Conservation (phyloP, 768 basidiomycete genomes). For the Calocybe gangraenosa region DNA sequence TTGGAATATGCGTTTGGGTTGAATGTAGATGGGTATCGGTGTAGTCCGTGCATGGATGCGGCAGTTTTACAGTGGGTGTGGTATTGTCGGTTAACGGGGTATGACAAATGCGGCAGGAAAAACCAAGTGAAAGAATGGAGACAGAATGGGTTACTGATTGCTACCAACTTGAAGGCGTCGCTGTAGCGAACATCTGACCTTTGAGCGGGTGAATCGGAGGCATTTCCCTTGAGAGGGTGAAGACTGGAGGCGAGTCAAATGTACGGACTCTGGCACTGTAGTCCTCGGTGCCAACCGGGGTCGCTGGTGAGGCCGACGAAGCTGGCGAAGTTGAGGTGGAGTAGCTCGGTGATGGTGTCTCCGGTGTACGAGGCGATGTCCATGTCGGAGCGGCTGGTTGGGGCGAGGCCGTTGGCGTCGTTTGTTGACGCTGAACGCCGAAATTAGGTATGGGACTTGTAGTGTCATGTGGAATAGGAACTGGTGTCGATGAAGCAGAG, state of each 20-base stretch:
- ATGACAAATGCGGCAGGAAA: constrained; percentile 13
- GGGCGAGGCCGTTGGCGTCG: constrained; percentile 22
- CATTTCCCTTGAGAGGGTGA: constrained; percentile 29
- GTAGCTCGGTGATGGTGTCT: constrained; percentile 52
- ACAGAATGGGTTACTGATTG: constrained; percentile 18
- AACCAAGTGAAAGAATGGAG: constrained; percentile 18
- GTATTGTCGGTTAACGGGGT: constrained; percentile 8
- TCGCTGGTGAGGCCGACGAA: constrained; percentile 58
- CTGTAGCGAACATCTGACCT: constrained; percentile 61
- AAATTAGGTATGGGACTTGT: constrained; percentile 48
- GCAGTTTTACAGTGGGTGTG: constrained; percentile 11
- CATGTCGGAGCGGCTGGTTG: constrained; percentile 25
- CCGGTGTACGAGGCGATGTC: constrained; percentile 35
- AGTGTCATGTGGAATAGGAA: constrained; percentile 37
- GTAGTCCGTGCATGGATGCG: constrained; percentile 12
- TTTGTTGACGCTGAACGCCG: constrained; percentile 30
- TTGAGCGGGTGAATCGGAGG: constrained; percentile 43
- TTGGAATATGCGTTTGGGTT: not conserved
- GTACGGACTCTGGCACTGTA: constrained; percentile 45
- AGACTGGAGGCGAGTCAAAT: constrained; percentile 34
- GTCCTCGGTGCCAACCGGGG: constrained; percentile 51
- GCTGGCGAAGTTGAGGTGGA: constrained; percentile 55
- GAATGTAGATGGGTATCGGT: constrained; percentile 4
- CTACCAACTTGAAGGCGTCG: constrained; percentile 60
- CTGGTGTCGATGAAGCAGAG: constrained; percentile 34